Percentiles rank a stretch among this genome's conserved stretches.
Conservation (phyloP, 306 rosid species). For the Leucaena leucocephala region DNA sequence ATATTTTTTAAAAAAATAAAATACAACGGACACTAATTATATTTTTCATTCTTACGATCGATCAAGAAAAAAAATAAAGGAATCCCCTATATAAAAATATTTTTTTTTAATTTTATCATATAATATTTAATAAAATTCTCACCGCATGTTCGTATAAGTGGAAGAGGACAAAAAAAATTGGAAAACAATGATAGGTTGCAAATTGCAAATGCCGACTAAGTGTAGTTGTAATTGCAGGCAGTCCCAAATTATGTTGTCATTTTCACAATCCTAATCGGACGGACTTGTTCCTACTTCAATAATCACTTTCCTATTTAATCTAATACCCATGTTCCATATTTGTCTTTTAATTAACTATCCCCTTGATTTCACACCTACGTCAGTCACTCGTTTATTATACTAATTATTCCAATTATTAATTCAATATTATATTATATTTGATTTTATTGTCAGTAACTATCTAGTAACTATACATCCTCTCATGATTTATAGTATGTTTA, state of each 20-base stretch:
- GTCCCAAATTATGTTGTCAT: not conserved
- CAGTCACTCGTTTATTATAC: not conserved
- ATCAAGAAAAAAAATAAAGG: not conserved
- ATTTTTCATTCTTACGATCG: not conserved
- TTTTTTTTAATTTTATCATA: too few relatives aligned
- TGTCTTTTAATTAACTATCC: not conserved
- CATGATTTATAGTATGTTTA: too few relatives aligned
- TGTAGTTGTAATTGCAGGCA: not conserved
- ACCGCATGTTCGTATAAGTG: not conserved
- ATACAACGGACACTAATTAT: too few relatives aligned
- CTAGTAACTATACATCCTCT: too few relatives aligned
- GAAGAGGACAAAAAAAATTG: not conserved
- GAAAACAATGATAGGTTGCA: not conserved
- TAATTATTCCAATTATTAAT: too few relatives aligned
- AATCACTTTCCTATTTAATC: not conserved
- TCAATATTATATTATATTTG: not conserved
- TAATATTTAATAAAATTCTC: not conserved
- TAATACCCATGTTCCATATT: not conserved
- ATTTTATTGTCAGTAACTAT: too few relatives aligned
- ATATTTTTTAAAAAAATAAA: too few relatives aligned
- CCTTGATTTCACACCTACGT: not conserved
- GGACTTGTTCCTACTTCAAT: not conserved
- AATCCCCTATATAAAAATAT: too few relatives aligned
- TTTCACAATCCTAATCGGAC: constrained; percentile 23
- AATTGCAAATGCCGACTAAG: constrained; percentile 4